Conservation (phyloP, 768 basidiomycete genomes). For the Auricularia heimuer region DNA sequence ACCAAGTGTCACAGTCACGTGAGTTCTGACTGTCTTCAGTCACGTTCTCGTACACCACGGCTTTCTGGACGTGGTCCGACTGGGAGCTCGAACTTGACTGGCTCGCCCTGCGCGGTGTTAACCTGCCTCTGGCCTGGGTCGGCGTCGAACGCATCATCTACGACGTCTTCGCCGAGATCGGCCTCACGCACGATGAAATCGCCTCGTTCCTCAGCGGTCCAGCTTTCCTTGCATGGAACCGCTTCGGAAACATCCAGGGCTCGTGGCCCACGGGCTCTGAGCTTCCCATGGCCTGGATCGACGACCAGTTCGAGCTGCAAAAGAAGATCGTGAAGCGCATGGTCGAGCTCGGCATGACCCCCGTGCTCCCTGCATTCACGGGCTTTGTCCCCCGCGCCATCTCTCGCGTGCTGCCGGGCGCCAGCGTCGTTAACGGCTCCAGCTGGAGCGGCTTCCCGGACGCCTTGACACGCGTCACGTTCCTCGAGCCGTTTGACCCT, state of each 20-base stretch:
- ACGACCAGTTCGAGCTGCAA: constrained; percentile 29
- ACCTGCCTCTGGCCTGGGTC: constrained; percentile 33
- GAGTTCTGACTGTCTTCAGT: too few relatives aligned
- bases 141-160: constrained; percentile 30
- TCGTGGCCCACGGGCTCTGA: constrained; percentile 24
- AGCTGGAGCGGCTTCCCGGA: constrained; percentile 28
- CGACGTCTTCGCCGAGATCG: constrained; percentile 28
- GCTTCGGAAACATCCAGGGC: constrained; percentile 34
- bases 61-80: too few relatives aligned
- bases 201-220: constrained; percentile 27
- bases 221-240: constrained; percentile 33
- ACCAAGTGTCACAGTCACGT: constrained; percentile 25
- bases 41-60: too few relatives aligned
- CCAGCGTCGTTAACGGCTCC: constrained; percentile 25
- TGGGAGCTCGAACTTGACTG: too few relatives aligned
- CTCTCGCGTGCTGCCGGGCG: constrained; percentile 22
- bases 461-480: constrained; percentile 26
- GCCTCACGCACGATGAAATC: constrained; percentile 28
- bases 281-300: constrained; percentile 28
- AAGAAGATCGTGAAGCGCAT: constrained; percentile 28
- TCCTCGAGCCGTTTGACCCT: constrained; percentile 32
- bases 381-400: constrained; percentile 31
- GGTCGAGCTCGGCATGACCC: constrained; percentile 34
- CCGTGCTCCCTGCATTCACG: constrained; percentile 32
- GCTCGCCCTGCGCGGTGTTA: constrained; percentile 24